Evolutionary conservation across 768 basidiomycete species (phyloP).

Genomic region (Termitomyces bulborhizus): DNA sequence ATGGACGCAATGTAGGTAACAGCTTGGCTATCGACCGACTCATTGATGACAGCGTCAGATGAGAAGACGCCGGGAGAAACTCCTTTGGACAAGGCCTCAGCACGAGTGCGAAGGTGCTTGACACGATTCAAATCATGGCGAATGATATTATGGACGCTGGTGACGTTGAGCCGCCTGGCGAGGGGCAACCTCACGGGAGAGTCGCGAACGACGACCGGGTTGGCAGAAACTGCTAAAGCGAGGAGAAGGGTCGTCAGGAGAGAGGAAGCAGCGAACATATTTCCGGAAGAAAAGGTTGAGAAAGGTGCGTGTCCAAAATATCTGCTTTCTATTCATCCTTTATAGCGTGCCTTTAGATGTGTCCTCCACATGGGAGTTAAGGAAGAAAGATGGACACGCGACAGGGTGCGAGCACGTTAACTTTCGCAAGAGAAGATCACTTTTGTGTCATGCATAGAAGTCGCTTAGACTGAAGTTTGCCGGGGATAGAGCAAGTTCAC

Average conservation of each 20-base stretch:
- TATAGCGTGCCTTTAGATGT: slow-evolving; percentile 5
- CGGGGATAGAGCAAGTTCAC: no score
- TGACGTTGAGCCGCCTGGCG: slow-evolving; percentile 48
- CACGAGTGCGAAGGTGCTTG: slow-evolving; percentile 32
- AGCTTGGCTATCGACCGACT: slow-evolving; percentile 27
- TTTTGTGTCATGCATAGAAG: background rate
- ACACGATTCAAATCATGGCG: slow-evolving; percentile 46
- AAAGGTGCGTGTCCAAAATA: background rate
- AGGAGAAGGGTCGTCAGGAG: slow-evolving; percentile 41
- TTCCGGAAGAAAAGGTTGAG: background rate
- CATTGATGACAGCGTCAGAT: slow-evolving; percentile 30
- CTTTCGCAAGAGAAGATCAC: background rate
- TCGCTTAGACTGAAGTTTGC: no score
- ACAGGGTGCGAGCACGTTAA: background rate
- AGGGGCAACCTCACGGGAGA: slow-evolving; percentile 42
- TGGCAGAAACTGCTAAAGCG: slow-evolving; percentile 39
- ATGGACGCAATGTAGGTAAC: slow-evolving; percentile 41
- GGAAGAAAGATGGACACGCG: background rate
- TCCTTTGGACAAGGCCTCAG: slow-evolving; percentile 25
- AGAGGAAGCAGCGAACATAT: slow-evolving; percentile 32
- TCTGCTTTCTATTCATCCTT: background rate
- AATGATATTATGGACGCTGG: slow-evolving; percentile 41
- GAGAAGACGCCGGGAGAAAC: slow-evolving; percentile 14
- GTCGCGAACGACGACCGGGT: slow-evolving; percentile 34
- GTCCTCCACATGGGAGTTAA: background rate